phyloP scores from a whole-genome alignment of 2,329 filamentous ascomycete species.

The Penicillium brevicompactum region DNA sequence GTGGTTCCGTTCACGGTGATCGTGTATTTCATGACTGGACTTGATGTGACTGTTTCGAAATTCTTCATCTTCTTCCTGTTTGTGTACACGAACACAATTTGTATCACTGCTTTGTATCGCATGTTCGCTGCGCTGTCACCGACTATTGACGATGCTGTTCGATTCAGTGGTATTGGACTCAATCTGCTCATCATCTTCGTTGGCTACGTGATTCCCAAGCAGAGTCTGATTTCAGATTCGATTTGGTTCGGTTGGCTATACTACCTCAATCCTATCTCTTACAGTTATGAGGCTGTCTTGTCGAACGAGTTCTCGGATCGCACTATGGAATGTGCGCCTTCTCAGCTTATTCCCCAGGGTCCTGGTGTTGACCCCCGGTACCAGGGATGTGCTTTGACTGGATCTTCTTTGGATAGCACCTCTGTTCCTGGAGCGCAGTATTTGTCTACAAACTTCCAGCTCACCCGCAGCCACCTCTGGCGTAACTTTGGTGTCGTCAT shows the following conservation, averaged over 20 bases:
- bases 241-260: constrained; percentile 69
- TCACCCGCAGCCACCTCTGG: constrained; percentile 61
- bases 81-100: constrained; percentile 64
- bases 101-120: constrained; percentile 65
- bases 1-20: constrained; percentile 63
- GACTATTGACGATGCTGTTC: constrained; percentile 66
- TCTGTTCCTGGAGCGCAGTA: constrained; percentile 59
- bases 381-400: constrained; percentile 65
- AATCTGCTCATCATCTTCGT: constrained; percentile 66
- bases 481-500: constrained; percentile 78
- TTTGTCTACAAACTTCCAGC: constrained; percentile 57
- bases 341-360: constrained; percentile 63
- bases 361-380: constrained; percentile 57
- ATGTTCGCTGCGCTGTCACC: constrained; percentile 67
- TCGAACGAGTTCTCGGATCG: constrained; percentile 65
- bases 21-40: constrained; percentile 66
- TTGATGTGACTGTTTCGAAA: constrained; percentile 62
- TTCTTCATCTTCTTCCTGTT: constrained; percentile 70
- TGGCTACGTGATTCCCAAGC: constrained; percentile 69
- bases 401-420: constrained; percentile 55
- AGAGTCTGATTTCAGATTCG: constrained; percentile 58
- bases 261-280: constrained; percentile 57
- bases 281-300: constrained; percentile 68
- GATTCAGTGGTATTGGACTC: constrained; percentile 62
- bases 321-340: constrained; percentile 60